Evolutionary conservation across 192 early-diverging fungal genomes (phyloP), one percentile per base, ranked within the genome.

Genomic region (Chytriomyces hyalinus): DNA sequence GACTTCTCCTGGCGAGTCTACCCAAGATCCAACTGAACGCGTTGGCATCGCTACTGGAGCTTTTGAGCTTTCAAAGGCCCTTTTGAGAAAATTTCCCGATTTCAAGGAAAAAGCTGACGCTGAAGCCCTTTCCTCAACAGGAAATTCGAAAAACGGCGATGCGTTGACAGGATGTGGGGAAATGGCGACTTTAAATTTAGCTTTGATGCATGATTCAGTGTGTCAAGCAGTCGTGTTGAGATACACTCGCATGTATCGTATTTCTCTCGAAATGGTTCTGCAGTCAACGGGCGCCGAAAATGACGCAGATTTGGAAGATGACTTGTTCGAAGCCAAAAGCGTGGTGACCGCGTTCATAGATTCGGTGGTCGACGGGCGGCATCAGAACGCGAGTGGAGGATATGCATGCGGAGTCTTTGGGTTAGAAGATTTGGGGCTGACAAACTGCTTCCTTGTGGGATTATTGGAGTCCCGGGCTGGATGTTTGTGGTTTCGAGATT

Each of bases 371-470:
- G 36, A 36, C 36, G 36, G 36, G 36, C 36, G 36, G 1, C 36
- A 36, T 36, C 36, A 7, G 62, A 64, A 15, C 13, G 36, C 26
- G n/a, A 15, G 65, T 13, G 65, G 45, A 13, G 36, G 48, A 22
- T 47, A 67, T 43, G 65, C 8, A 22, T 67, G 43, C 43, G 13
- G 45, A 47, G 65, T 67, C 13, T 70, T 70, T 70, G 13, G n/a
- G 9, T 15, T 15, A 20, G 50, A 70, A 7, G 69, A 70, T 15
- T 22, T 70, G 47, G 69, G 69, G 20, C n/a, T 57, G 47, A 51
- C 49, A 53, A 20, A 26, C n/a, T 70, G 69, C 50, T 70, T 70
- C 50, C 57, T 70, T 48, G 26, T 70, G 50, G 69, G 69, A 13
- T 6, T 7, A 36, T 43, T 70, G 13, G 17, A 50, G 15, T 70